Base-by-base conservation (phyloP, 495 filamentous ascomycete genomes). In the Chaetomium cochliodes region DNA sequence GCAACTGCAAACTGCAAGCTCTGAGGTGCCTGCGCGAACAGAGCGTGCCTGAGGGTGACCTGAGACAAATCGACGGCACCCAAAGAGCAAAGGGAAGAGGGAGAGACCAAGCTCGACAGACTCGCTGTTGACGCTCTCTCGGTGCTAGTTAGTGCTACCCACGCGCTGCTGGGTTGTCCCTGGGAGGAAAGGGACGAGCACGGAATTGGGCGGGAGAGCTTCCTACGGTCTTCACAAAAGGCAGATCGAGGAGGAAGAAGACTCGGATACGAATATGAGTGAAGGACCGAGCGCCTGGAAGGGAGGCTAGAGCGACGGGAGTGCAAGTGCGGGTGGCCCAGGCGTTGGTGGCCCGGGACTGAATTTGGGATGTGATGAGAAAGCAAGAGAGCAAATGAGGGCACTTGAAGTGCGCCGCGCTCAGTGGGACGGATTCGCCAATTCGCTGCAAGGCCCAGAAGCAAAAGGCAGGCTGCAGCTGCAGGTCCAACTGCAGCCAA, bases 341-440 rank as follows among this genome's bases (percentile, higher is more conserved):
- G 11, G 15, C 15, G 51, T 22, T 18, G 46, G 56, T 25, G 56
- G 46, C 62, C 62, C 18, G 41, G 30, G 28, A 30, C 28, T 30
- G 28, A 50, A 30, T 53, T n/a, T 49, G 56, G 56, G 57, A 65
- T 58, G 58, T 56, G 59, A 66, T 23, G 44, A 46, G 53, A 59
- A 62, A 50, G 49, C 5, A 12, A 54, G 28, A 54, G 28, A 55
- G 53, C 60, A 44, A 67, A 67, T 67, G 49, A 56, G 65, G 62
- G 23, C 33, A 9, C 60, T 59, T 69, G 63, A 65, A 60, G 63
- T 41, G 64, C 51, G 67, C 63, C 52, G 50, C 42, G 66, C 69
- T 67, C 63, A 66, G 56, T 55, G 13, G 16, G 58, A 65, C 12
- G 68, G 65, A 67, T 70, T 70, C 68, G 64, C 61, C 62, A 65